Conservation (phyloP, 768 basidiomycete genomes). For the Suillus sp. region DNA sequence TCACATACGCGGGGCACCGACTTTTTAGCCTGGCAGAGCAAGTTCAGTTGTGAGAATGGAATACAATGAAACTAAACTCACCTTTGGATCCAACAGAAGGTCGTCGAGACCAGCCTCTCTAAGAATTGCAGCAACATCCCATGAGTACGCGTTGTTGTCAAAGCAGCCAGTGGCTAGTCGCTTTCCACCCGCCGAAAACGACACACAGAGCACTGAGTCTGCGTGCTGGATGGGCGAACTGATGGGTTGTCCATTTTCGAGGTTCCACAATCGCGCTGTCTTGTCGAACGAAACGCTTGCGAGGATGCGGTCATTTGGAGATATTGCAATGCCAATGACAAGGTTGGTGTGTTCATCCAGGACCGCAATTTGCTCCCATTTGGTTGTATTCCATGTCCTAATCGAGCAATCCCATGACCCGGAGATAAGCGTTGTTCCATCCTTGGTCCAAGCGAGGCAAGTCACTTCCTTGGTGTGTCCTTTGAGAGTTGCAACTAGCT, state of each 20-base stretch:
- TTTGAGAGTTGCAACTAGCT: slow-evolving; percentile 8
- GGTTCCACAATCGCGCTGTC: background rate
- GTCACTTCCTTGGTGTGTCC: background rate
- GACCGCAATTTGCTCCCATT: background rate
- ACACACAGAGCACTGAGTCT: accelerated
- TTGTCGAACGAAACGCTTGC: background rate
- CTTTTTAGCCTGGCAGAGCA: background rate
- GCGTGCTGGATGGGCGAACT: background rate
- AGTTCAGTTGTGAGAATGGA: background rate
- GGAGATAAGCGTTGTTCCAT: background rate
- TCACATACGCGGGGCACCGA: background rate
- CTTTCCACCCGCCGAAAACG: background rate
- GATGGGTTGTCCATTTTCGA: background rate
- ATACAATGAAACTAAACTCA: background rate
- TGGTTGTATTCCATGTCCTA: background rate
- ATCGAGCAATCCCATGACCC: accelerated
- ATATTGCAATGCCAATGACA: background rate
- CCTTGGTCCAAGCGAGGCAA: background rate
- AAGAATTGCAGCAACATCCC: background rate
- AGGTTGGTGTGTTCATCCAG: accelerated
- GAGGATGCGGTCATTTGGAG: background rate
- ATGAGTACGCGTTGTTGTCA: background rate
- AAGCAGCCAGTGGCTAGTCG: background rate
- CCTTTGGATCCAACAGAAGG: background rate
- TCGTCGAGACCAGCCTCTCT: background rate